phyloP scores from a whole-genome alignment of 192 early-diverging fungal genomes.

The Glomus cerebriforme region DNA sequence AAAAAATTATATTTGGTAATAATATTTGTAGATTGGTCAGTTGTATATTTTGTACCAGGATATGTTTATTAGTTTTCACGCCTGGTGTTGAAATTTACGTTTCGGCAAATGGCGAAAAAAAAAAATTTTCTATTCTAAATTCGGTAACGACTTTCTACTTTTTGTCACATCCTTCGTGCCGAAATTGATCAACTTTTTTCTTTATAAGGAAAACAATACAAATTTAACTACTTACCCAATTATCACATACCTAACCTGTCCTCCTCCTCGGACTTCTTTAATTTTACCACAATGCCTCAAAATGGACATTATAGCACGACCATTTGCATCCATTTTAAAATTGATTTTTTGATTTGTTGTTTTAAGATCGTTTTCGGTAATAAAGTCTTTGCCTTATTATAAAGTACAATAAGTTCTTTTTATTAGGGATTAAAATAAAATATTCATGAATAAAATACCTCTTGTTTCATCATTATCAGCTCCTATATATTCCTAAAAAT shows the following conservation, averaged over 20 bases:
- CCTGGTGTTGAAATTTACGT: too few species aligned
- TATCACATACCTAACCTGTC: slow-evolving; percentile 2
- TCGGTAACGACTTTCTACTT: too few species aligned
- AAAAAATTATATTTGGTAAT: too few species aligned
- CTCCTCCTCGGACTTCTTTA: slow-evolving; percentile 27
- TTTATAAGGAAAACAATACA: too few species aligned
- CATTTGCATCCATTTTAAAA: slow-evolving; percentile 18
- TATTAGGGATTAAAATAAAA: not conserved
- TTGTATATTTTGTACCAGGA: too few species aligned
- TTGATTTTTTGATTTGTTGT: slow-evolving; percentile 12
- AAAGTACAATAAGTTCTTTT: not conserved
- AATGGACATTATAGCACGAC: slow-evolving; percentile 7
- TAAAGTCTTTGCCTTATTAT: slow-evolving; percentile 15
- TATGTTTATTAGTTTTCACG: too few species aligned
- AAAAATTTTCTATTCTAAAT: too few species aligned
- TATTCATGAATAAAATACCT: not conserved
- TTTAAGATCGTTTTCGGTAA: slow-evolving; percentile 24
- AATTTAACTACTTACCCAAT: not conserved
- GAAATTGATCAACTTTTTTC: too few species aligned
- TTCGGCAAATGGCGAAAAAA: too few species aligned
- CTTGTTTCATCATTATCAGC: slow-evolving; percentile 25
- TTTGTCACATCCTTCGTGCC: too few species aligned
- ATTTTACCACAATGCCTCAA: slow-evolving; percentile 20
- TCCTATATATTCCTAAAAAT: slow-evolving; percentile 17
- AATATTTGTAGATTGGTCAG: too few species aligned